Conservation (phyloP, 2,329 filamentous ascomycete species). For the Coleophoma crateriformis region DNA sequence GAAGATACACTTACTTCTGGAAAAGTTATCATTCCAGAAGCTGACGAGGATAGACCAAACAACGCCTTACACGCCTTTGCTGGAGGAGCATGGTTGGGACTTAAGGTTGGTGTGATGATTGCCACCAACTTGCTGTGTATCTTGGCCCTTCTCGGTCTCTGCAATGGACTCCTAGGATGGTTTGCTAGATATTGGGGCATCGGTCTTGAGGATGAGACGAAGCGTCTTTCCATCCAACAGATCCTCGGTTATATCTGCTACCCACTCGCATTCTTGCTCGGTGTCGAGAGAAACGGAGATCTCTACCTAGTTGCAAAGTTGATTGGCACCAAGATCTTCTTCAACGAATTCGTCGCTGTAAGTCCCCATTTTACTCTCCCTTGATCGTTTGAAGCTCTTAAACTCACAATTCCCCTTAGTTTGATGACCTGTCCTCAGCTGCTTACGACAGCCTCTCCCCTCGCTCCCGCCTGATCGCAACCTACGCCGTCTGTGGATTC, state of each 20-base stretch:
- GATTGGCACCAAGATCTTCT: constrained; percentile 81
- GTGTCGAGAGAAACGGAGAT: constrained; percentile 59
- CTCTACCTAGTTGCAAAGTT: constrained; percentile 70
- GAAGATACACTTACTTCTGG: constrained; percentile 83
- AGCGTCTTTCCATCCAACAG: constrained; percentile 60
- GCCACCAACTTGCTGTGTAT: constrained; percentile 76
- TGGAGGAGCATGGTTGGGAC: constrained; percentile 77
- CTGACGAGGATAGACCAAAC: constrained; percentile 67
- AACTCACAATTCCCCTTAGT: background rate
- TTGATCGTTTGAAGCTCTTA: no score
- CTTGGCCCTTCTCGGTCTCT: constrained; percentile 67
- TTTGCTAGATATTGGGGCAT: constrained; percentile 77
- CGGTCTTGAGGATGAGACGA: constrained; percentile 45
- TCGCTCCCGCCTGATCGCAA: constrained; percentile 75
- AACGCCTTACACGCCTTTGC: constrained; percentile 83
- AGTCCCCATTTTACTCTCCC: constrained; percentile 1
- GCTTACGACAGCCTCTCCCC: constrained; percentile 54
- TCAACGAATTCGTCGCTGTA: constrained; percentile 34
- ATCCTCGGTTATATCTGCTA: constrained; percentile 75
- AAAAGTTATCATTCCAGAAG: constrained; percentile 66
- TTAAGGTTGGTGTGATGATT: constrained; percentile 85
- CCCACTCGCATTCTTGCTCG: constrained; percentile 74
- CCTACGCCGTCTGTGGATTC: constrained; percentile 78
- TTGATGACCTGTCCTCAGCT: constrained; percentile 43
- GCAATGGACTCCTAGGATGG: constrained; percentile 77